Evolutionary conservation across 768 basidiomycete species (phyloP).

Genomic region (Tremella fuciformis): DNA sequence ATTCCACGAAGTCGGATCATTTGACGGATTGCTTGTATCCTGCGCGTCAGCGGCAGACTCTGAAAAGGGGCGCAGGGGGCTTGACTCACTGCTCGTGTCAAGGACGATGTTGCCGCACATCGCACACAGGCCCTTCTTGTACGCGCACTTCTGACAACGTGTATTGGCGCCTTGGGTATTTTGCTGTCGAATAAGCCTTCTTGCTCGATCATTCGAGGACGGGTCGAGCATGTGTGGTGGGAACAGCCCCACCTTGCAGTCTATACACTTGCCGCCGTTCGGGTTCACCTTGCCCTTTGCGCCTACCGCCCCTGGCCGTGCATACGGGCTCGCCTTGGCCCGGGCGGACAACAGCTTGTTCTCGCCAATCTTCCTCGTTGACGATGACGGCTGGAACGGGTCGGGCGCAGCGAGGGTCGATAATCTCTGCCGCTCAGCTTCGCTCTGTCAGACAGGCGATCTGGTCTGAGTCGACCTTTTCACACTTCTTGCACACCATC

Average conservation of each 20-base stretch:
- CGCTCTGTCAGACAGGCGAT: no score
- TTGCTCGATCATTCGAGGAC: no score
- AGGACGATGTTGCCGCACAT: slow-evolving; percentile 51
- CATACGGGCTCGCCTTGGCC: slow-evolving; percentile 41
- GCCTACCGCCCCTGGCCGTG: slow-evolving; percentile 22
- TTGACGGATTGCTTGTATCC: slow-evolving; percentile 47
- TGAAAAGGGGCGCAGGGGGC: neutral
- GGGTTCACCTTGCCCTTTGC: slow-evolving; percentile 31
- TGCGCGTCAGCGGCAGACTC: slow-evolving; percentile 7
- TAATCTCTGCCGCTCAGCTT: slow-evolving; percentile 30
- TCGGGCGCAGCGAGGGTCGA: slow-evolving; percentile 51
- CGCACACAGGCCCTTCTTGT: slow-evolving; percentile 52
- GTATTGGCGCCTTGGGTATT: slow-evolving; percentile 27
- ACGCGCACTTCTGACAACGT: slow-evolving; percentile 51
- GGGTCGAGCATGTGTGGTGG: no score
- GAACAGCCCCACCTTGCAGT: slow-evolving; percentile 46
- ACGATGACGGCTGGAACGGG: slow-evolving; percentile 47
- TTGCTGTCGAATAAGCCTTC: slow-evolving; percentile 16
- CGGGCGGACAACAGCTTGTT: slow-evolving; percentile 50
- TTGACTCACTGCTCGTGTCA: slow-evolving; percentile 41
- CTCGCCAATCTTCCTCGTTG: slow-evolving; percentile 50
- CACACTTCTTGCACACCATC: slow-evolving; percentile 54
- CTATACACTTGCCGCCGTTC: slow-evolving; percentile 50
- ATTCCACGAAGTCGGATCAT: slow-evolving; percentile 8
- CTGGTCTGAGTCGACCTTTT: slow-evolving; percentile 41